A percentile compares a stretch with the other conserved stretches of the same genome.
Evolutionary conservation across 2,329 filamentous ascomycete genomes (phyloP).

Genomic region (Colletotrichum chrysophilum): DNA sequence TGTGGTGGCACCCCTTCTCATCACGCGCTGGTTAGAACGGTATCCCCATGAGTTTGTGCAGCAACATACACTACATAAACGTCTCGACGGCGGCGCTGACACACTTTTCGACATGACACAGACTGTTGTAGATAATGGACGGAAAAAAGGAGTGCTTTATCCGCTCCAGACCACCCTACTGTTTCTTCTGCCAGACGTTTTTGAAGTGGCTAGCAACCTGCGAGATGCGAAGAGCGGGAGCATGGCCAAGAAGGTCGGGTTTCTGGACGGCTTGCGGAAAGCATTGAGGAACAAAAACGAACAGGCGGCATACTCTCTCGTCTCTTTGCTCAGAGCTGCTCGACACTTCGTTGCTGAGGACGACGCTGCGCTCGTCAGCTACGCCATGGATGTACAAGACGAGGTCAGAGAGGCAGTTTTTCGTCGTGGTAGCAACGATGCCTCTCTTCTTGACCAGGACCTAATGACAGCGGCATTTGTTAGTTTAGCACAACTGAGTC

Average conservation of each 20-base stretch:
- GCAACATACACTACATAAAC: slow-evolving; percentile 63
- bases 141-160: slow-evolving; percentile 60
- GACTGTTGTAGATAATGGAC: slow-evolving; percentile 62
- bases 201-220: slow-evolving; percentile 72
- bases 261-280: slow-evolving; percentile 68
- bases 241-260: slow-evolving; percentile 70
- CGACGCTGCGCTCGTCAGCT: slow-evolving; percentile 69
- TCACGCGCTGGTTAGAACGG: slow-evolving; percentile 70
- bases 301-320: slow-evolving; percentile 69
- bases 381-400: slow-evolving; percentile 72
- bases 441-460: slow-evolving; percentile 63
- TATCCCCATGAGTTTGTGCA: slow-evolving; percentile 69
- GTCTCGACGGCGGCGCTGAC: slow-evolving; percentile 69
- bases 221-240: slow-evolving; percentile 66
- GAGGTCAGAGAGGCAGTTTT: slow-evolving; percentile 72
- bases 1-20: slow-evolving; percentile 65
- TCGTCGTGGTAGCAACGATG: slow-evolving; percentile 53
- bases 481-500: slow-evolving; percentile 65
- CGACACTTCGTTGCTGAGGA: slow-evolving; percentile 68
- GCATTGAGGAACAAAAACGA: slow-evolving; percentile 69
- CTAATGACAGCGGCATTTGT: slow-evolving; percentile 72
- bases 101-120: slow-evolving; percentile 74
- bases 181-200: slow-evolving; percentile 71
- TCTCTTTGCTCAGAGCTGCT: slow-evolving; percentile 65
- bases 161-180: slow-evolving; percentile 68